Evolutionary conservation across 257 asterid genomes (phyloP).

Genomic region (Scutellaria galericulata): DNA sequence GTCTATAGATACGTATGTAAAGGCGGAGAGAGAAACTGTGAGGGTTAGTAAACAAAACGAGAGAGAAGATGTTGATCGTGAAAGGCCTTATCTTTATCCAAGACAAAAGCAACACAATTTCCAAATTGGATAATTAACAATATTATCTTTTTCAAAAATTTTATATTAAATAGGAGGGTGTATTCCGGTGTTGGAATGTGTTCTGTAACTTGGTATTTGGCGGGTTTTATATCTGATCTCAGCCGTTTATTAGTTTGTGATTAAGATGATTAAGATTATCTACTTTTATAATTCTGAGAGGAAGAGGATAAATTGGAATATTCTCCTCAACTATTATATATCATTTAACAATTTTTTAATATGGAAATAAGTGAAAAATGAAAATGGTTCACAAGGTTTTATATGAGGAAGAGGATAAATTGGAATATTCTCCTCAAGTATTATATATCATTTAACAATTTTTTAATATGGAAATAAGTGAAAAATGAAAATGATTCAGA

Average conservation of each 20-base stretch:
- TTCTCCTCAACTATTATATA: too few species aligned
- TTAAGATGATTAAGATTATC: not conserved
- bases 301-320: too few species aligned
- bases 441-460: too few species aligned
- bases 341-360: too few species aligned
- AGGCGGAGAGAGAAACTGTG: constrained; percentile 26
- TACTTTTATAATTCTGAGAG: too few species aligned
- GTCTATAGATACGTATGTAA: constrained; percentile 26
- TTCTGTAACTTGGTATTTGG: constrained; percentile 4
- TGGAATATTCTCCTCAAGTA: too few species aligned
- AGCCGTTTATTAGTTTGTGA: not conserved
- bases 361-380: too few species aligned
- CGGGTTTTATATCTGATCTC: constrained; percentile 12
- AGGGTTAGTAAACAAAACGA: constrained; percentile 31
- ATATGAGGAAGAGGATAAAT: too few species aligned
- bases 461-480: too few species aligned
- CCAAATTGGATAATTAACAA: constrained; percentile 58
- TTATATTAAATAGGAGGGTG: constrained; percentile 14
- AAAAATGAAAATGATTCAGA: too few species aligned
- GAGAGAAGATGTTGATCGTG: constrained; percentile 35
- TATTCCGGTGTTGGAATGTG: constrained; percentile 21
- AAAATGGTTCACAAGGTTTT: too few species aligned
- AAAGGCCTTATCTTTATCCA: constrained; percentile 71
- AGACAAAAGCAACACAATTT: constrained; percentile 42
- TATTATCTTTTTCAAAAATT: constrained; percentile 44